Evolutionary conservation across 1,139 yeast species (phyloP).

Genomic region (Citeromyces hawaiiensis): DNA sequence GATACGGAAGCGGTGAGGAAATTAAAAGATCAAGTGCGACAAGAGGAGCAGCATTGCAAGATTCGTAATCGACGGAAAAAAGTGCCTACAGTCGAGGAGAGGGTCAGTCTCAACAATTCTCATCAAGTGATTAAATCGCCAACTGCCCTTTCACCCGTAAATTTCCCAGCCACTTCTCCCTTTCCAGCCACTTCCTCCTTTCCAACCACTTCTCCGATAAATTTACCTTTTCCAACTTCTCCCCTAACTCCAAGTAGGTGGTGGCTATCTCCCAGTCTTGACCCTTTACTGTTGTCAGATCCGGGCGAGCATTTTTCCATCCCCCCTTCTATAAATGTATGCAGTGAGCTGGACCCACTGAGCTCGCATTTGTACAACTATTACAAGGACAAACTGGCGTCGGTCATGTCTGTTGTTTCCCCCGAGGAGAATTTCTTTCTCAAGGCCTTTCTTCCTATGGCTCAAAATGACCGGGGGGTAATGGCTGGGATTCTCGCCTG

Average conservation of each 20-base stretch:
- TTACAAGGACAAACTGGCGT: slow-evolving; percentile 46
- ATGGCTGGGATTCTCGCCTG: slow-evolving; percentile 62
- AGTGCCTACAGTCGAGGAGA: too few relatives aligned
- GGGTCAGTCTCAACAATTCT: neutral
- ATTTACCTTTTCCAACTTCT: neutral
- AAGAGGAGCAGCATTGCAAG: slow-evolving; percentile 17
- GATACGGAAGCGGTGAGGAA: slow-evolving; percentile 9
- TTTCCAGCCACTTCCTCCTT: too few relatives aligned
- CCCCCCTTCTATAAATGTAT: too few relatives aligned
- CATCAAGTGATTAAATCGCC: too few relatives aligned
- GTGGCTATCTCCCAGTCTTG: too few relatives aligned
- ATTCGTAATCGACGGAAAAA: slow-evolving; percentile 8
- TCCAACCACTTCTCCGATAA: too few relatives aligned
- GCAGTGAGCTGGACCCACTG: slow-evolving; percentile 20
- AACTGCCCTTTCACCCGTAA: too few relatives aligned
- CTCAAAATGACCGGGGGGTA: slow-evolving; percentile 55
- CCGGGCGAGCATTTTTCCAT: too few relatives aligned
- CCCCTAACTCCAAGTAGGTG: neutral
- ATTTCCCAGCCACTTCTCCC: too few relatives aligned
- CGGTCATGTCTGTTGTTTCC: slow-evolving; percentile 53
- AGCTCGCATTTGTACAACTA: slow-evolving; percentile 47
- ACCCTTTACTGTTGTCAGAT: too few relatives aligned
- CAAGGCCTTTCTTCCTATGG: slow-evolving; percentile 68
- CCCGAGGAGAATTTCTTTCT: slow-evolving; percentile 52
- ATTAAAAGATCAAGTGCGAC: slow-evolving; percentile 20